Percentiles rank a stretch among this genome's conserved stretches.
Conservation (phyloP, 2,329 filamentous ascomycete species). For the Aspergillus sojae region DNA sequence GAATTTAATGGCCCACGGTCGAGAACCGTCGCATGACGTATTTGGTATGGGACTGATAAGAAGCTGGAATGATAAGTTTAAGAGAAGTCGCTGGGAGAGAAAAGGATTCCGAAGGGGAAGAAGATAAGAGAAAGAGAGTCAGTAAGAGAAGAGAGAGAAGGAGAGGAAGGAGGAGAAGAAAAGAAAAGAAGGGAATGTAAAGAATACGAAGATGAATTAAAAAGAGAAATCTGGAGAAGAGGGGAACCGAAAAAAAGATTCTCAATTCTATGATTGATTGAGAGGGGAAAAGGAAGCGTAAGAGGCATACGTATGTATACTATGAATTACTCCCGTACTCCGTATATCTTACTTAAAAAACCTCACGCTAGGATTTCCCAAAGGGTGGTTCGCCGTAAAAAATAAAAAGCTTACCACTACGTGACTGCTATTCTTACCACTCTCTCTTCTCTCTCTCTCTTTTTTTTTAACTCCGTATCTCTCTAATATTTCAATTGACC, state of each 20-base stretch:
- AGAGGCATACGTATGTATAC: neutral
- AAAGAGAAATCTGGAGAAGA: neutral
- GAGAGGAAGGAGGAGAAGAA: conserved; percentile 2
- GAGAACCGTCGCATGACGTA: neutral
- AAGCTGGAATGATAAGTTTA: neutral
- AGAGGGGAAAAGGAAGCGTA: conserved; percentile 1
- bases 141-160: conserved; percentile 4
- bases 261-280: neutral
- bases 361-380: neutral
- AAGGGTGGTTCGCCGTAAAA: neutral
- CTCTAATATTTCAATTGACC: neutral
- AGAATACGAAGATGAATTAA: neutral
- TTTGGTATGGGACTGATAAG: conserved; percentile 4
- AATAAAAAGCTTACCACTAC: neutral
- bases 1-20: neutral
- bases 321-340: conserved; percentile 1
- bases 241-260: neutral
- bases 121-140: conserved; percentile 1
- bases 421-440: neutral
- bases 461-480: neutral
- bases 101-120: neutral
- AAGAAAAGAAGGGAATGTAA: neutral
- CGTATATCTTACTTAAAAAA: neutral
- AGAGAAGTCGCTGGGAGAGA: neutral
- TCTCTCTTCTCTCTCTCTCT: neutral